phyloP scores from a whole-genome alignment of 2,329 filamentous ascomycete species.

The Fusarium buharicum region DNA sequence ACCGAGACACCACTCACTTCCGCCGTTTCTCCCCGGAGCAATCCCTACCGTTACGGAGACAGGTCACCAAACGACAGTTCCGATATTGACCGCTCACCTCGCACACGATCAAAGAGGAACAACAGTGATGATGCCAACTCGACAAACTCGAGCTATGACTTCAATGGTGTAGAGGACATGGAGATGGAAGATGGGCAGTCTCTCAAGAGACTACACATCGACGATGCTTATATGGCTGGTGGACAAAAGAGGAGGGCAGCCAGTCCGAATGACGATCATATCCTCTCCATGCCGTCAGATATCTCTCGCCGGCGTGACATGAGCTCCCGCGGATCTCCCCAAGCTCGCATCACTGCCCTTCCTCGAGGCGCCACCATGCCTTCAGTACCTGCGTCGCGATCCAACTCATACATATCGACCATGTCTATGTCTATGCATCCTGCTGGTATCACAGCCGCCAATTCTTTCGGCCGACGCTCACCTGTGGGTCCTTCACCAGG shows the following conservation, averaged over 20 bases:
- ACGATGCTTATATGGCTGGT: constrained; percentile 55
- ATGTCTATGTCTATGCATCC: constrained; percentile 53
- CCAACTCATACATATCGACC: constrained; percentile 60
- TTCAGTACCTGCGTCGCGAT: constrained; percentile 56
- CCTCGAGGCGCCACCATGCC: constrained; percentile 58
- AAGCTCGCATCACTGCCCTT: constrained; percentile 60
- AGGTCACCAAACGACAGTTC: constrained; percentile 57
- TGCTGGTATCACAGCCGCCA: constrained; percentile 56
- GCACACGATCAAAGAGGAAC: constrained; percentile 57
- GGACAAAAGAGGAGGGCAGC: constrained; percentile 67
- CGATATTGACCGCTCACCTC: constrained; percentile 61
- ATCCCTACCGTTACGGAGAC: constrained; percentile 55
- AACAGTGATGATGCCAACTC: constrained; percentile 65
- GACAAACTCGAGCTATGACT: constrained; percentile 58
- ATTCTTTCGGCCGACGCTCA: constrained; percentile 59
- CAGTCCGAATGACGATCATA: constrained; percentile 62
- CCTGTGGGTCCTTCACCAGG: constrained; percentile 58
- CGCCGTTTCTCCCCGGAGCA: constrained; percentile 58
- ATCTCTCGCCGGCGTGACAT: constrained; percentile 61
- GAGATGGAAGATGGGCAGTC: constrained; percentile 63
- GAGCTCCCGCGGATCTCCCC: constrained; percentile 62
- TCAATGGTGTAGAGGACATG: constrained; percentile 54
- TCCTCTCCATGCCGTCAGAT: constrained; percentile 55
- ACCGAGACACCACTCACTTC: constrained; percentile 61
- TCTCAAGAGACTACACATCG: constrained; percentile 62